phyloP scores from a whole-genome alignment of 768 basidiomycete species.

The Kwoniella sp. region DNA sequence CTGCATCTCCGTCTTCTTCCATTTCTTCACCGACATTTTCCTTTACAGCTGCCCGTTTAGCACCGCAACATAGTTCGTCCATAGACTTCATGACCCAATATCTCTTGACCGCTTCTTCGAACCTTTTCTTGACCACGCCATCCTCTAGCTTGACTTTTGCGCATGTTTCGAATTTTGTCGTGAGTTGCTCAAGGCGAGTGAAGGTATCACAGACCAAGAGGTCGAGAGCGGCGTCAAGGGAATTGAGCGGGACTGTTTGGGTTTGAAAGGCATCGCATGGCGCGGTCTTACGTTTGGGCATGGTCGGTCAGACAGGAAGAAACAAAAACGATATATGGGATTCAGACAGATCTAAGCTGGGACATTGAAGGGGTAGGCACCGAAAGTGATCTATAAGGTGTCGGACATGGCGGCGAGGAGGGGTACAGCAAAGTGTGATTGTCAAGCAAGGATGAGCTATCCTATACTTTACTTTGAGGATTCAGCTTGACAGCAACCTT shows the following conservation, averaged over 20 bases:
- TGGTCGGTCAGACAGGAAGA: neutral
- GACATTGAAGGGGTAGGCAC: neutral
- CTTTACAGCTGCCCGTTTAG: slow-evolving; percentile 11
- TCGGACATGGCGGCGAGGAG: neutral
- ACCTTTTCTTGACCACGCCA: slow-evolving; percentile 35
- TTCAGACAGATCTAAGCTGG: neutral
- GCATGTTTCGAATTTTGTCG: slow-evolving; percentile 35
- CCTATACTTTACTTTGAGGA: neutral
- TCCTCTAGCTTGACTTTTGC: slow-evolving; percentile 39
- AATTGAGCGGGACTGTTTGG: slow-evolving; percentile 26
- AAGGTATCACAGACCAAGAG: slow-evolving; percentile 50
- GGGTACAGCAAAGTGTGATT: neutral
- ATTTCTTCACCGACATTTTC: slow-evolving; percentile 12
- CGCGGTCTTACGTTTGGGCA: slow-evolving; percentile 38
- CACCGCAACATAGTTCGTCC: slow-evolving; percentile 38
- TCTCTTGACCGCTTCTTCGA: slow-evolving; percentile 49
- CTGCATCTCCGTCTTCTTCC: slow-evolving; percentile 14
- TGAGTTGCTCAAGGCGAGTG: slow-evolving; percentile 31
- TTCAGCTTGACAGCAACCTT: neutral
- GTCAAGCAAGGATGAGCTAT: no score
- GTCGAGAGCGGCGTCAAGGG: slow-evolving; percentile 51
- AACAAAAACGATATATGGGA: neutral
- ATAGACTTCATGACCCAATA: slow-evolving; percentile 48
- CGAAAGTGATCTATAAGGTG: neutral
- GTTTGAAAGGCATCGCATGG: slow-evolving; percentile 18